Percentiles rank a stretch among this genome's conserved stretches.
Evolutionary conservation across 768 basidiomycete genomes (phyloP).

Genomic region (Amanita thiersii): DNA sequence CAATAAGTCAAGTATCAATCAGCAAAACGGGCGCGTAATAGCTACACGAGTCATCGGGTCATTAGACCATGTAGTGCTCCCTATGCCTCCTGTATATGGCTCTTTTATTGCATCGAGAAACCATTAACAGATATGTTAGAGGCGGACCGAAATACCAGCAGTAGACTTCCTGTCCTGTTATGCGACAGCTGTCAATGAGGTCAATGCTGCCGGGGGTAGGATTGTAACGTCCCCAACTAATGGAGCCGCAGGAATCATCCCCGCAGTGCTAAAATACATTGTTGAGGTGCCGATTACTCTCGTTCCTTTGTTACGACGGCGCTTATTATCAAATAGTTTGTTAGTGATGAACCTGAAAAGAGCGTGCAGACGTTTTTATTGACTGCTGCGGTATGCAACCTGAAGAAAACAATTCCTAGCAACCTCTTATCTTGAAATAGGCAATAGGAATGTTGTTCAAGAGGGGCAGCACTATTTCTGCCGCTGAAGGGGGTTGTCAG

Average conservation of each 20-base stretch:
- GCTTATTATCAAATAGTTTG: slow-evolving; percentile 44
- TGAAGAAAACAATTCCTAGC: too few species aligned
- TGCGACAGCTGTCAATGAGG: slow-evolving; percentile 93
- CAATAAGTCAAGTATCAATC: too few species aligned
- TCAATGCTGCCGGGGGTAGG: slow-evolving; percentile 86
- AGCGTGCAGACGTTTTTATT: slow-evolving; percentile 84
- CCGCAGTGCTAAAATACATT: slow-evolving; percentile 86
- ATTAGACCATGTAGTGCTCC: slow-evolving; percentile 71
- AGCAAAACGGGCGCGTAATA: too few species aligned
- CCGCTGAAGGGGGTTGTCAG: slow-evolving; percentile 93
- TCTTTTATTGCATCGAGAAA: not conserved
- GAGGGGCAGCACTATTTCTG: slow-evolving; percentile 92
- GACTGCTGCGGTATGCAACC: slow-evolving; percentile 65
- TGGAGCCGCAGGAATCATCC: slow-evolving; percentile 91
- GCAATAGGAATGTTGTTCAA: slow-evolving; percentile 96
- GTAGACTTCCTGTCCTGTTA: slow-evolving; percentile 93
- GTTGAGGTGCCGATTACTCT: slow-evolving; percentile 50
- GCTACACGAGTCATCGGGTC: slow-evolving; percentile 56
- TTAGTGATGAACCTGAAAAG: slow-evolving; percentile 86
- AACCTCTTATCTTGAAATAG: slow-evolving; percentile 23
- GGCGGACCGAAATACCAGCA: slow-evolving; percentile 82
- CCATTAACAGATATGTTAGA: slow-evolving; percentile 27
- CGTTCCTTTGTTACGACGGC: not conserved
- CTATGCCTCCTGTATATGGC: slow-evolving; percentile 78
- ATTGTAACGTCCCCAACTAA: slow-evolving; percentile 95